phyloP scores from a whole-genome alignment of 768 basidiomycete species.

The Termitomyces sp. region DNA sequence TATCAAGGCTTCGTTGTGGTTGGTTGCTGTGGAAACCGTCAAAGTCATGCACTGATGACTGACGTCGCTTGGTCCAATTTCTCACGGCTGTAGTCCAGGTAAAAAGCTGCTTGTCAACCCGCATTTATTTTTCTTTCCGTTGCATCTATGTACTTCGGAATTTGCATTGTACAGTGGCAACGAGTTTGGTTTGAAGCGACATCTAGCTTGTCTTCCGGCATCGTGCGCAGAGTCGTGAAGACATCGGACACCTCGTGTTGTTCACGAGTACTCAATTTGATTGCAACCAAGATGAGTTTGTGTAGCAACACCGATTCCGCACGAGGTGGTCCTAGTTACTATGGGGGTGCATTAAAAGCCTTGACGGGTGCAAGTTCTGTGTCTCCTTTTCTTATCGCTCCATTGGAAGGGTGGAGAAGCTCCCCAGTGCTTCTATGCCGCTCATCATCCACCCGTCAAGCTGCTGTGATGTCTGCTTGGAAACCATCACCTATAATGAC shows the following conservation, averaged over 20 bases:
- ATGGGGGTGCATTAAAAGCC: too few relatives aligned
- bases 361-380: not conserved
- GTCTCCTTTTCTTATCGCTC: not conserved
- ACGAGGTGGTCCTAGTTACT: not conserved
- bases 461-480: conserved; percentile 73
- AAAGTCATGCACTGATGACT: not conserved
- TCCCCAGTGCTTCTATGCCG: conserved; percentile 16
- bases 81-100: not conserved
- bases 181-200: too few relatives aligned
- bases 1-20: conserved; percentile 14
- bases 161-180: too few relatives aligned
- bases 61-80: not conserved
- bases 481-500: conserved; percentile 50
- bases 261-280: too few relatives aligned
- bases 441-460: conserved; percentile 67
- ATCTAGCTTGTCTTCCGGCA: conserved; percentile 32
- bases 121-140: too few relatives aligned
- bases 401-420: not conserved
- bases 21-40: not conserved
- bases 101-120: too few relatives aligned
- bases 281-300: not conserved
- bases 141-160: too few relatives aligned
- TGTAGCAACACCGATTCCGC: not conserved
- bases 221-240: conserved; percentile 42
- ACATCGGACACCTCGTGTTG: conserved; percentile 44